These are phyloP conservation scores for Metarhizium humberi DNA, from an alignment of 2,329 filamentous ascomycete genomes.

Conservation along the genomic window DNA sequence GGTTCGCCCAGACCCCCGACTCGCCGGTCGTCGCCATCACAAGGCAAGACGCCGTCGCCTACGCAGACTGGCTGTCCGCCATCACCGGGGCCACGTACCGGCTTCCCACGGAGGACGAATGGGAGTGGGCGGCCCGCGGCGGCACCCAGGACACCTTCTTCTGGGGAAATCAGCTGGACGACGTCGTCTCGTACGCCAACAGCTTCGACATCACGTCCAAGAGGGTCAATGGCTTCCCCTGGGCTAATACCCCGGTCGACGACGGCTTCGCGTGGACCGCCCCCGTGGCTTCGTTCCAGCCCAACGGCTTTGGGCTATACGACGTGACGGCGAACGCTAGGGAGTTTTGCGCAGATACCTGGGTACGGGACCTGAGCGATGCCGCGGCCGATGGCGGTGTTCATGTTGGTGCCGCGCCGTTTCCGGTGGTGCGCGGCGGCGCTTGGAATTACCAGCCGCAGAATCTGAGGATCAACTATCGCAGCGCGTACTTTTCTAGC, in stretches of 20 bases:
- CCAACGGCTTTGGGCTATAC: constrained; percentile 8
- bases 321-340: constrained; percentile 9
- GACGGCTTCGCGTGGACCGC: constrained; percentile 8
- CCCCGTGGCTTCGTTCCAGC: constrained; percentile 8
- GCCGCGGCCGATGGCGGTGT: constrained; percentile 5
- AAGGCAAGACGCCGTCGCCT: constrained; percentile 8
- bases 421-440: constrained; percentile 7
- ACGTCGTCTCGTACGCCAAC: constrained; percentile 7
- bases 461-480: constrained; percentile 9
- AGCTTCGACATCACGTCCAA: constrained; percentile 6
- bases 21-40: constrained; percentile 9
- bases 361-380: constrained; percentile 1
- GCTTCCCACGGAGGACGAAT: constrained; percentile 10
- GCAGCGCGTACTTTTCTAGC: constrained; percentile 7
- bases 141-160: constrained; percentile 8
- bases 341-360: constrained; percentile 8
- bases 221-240: constrained; percentile 6
- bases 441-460: constrained; percentile 8
- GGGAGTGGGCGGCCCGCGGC: constrained; percentile 10
- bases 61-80: constrained; percentile 8
- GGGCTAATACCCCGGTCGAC: constrained; percentile 3
- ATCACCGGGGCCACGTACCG: constrained; percentile 7
- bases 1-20: constrained; percentile 7
- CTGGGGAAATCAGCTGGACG: constrained; percentile 7
- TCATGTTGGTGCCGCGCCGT: constrained; percentile 5